Conservation (phyloP, 208 protist species). For the Trypanosoma platydactyli region DNA sequence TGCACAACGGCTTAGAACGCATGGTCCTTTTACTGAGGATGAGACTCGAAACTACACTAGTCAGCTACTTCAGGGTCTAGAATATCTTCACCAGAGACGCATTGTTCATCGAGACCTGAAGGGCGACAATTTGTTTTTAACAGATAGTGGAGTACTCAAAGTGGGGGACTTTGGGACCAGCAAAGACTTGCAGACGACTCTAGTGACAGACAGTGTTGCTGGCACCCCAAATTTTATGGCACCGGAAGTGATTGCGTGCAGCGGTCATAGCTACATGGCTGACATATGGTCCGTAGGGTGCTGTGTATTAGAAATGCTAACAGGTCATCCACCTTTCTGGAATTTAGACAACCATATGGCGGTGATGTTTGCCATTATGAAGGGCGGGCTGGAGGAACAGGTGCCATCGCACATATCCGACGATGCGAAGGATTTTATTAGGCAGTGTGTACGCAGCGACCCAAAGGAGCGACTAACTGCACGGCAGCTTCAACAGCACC, state of each 20-base stretch:
- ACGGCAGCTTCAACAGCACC: slow-evolving; percentile 60
- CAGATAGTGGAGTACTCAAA: slow-evolving; percentile 72
- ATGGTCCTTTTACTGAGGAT: slow-evolving; percentile 73
- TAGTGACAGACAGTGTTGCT: slow-evolving; percentile 81
- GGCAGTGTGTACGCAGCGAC: slow-evolving; percentile 56
- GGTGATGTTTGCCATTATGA: slow-evolving; percentile 90
- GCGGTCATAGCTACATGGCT: slow-evolving; percentile 83
- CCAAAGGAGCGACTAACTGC: slow-evolving; percentile 71
- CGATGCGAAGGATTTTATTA: slow-evolving; percentile 74
- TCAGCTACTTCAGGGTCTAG: slow-evolving; percentile 85
- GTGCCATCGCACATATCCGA: slow-evolving; percentile 63
- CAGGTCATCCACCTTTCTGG: slow-evolving; percentile 78
- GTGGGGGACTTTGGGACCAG: slow-evolving; percentile 90
- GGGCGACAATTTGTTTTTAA: slow-evolving; percentile 91
- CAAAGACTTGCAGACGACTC: slow-evolving; percentile 83
- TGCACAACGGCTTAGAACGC: slow-evolving; percentile 43
- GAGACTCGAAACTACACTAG: slow-evolving; percentile 65
- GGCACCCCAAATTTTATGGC: slow-evolving; percentile 95
- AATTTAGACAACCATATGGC: slow-evolving; percentile 90
- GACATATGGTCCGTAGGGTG: slow-evolving; percentile 94
- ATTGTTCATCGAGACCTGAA: slow-evolving; percentile 94
- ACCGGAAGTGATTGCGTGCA: slow-evolving; percentile 91
- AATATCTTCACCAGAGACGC: slow-evolving; percentile 83
- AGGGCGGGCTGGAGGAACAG: slow-evolving; percentile 68
- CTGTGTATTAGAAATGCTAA: slow-evolving; percentile 91